A percentile compares a stretch with the other conserved stretches of the same genome.
Conservation (phyloP, 176 grass and related monocot genomes). For the Neostapfia colusana region DNA sequence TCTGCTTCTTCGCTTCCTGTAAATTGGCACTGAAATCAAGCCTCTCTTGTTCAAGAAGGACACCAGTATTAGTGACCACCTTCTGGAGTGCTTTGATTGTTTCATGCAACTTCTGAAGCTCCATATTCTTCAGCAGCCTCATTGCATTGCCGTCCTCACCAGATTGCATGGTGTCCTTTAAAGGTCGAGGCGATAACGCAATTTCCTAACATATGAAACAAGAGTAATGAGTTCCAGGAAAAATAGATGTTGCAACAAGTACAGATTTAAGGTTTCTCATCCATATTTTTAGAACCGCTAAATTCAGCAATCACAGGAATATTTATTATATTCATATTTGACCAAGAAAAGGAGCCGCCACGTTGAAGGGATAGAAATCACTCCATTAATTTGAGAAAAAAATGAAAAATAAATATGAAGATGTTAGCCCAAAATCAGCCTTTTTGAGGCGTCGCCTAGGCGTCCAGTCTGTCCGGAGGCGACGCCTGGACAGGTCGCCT, state of each 20-base stretch:
- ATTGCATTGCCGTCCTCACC: conserved; percentile 40
- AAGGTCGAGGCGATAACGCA: conserved; percentile 29
- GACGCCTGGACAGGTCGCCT: too few species aligned
- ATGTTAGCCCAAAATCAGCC: too few species aligned
- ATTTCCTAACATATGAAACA: conserved; percentile 49
- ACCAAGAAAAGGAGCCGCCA: background rate
- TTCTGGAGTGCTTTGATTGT: conserved; percentile 55
- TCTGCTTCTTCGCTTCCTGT: conserved; percentile 71
- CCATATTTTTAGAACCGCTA: conserved; percentile 1
- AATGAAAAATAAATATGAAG: too few species aligned
- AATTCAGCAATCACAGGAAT: background rate
- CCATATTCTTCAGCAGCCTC: conserved; percentile 40
- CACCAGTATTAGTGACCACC: conserved; percentile 51
- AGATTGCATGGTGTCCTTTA: conserved; percentile 30
- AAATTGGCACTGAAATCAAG: conserved; percentile 67
- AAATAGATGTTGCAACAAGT: background rate
- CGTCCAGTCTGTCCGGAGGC: too few species aligned
- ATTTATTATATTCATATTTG: background rate
- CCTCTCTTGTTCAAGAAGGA: conserved; percentile 73
- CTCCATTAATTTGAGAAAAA: too few species aligned
- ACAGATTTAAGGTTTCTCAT: conserved; percentile 16
- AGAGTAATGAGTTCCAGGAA: background rate
- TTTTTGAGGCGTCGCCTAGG: too few species aligned
- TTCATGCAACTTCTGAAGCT: conserved; percentile 64
- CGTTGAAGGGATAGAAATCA: too few species aligned